Conservation (phyloP, 768 basidiomycete genomes). For the Boletus sensibilis region DNA sequence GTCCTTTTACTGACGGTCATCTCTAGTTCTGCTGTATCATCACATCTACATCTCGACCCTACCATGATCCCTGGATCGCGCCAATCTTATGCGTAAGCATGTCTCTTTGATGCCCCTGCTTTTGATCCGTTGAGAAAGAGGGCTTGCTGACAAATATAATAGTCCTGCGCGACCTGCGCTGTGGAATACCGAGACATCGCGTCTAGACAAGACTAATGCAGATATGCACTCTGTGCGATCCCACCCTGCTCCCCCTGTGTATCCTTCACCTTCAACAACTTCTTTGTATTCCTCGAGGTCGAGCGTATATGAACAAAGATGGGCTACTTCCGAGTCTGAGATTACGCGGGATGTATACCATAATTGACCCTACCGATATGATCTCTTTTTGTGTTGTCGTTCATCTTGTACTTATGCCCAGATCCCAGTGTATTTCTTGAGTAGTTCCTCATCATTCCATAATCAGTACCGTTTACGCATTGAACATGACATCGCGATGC, state of each 20-base stretch:
- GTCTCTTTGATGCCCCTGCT: background rate
- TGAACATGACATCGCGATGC: background rate
- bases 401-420: background rate
- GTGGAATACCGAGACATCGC: background rate
- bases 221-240: background rate
- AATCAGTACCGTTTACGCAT: background rate
- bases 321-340: conserved; percentile 26
- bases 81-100: conserved; percentile 24
- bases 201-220: conserved; percentile 4
- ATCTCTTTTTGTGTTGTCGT: background rate
- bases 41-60: conserved; percentile 36
- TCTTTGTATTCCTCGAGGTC: conserved; percentile 1
- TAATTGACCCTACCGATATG: conserved; percentile 3
- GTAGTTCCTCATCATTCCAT: background rate
- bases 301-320: conserved; percentile 18
- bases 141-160: background rate
- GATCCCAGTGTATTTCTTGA: conserved; percentile 13
- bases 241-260: background rate
- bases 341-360: conserved; percentile 17
- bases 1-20: conserved; percentile 3
- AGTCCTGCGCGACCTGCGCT: conserved; percentile 13
- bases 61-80: conserved; percentile 6
- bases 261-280: background rate
- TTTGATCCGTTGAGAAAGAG: background rate
- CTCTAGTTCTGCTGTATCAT: conserved; percentile 53